A percentile compares a stretch with the other conserved stretches of the same genome.
These are phyloP conservation scores for Cinnamomum micranthum DNA, from an alignment of 164 flowering plant genomes.

Conservation along the genomic window DNA sequence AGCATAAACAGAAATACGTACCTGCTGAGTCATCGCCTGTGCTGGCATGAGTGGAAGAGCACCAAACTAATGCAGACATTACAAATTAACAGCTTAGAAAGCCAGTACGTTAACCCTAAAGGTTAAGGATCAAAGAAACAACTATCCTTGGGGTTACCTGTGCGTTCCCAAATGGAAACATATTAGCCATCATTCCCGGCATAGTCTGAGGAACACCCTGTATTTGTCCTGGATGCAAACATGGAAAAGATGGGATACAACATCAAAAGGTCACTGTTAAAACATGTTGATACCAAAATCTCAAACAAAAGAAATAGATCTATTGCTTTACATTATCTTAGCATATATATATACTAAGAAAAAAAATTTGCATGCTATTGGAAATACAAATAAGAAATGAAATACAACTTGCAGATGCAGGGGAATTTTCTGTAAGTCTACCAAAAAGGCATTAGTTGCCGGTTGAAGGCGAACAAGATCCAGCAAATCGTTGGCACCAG, in stretches of 20 bases:
- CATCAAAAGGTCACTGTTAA: background rate
- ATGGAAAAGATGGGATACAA: slow-evolving; percentile 10
- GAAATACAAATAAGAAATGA: slow-evolving; percentile 32
- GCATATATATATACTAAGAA: slow-evolving; percentile 21
- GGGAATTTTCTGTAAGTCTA: slow-evolving; percentile 54
- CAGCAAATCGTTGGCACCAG: slow-evolving; percentile 53
- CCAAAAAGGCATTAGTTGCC: slow-evolving; percentile 55
- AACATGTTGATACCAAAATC: slow-evolving; percentile 6
- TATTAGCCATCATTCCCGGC: slow-evolving; percentile 50
- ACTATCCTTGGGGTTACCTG: slow-evolving; percentile 31
- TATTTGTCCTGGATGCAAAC: slow-evolving; percentile 42
- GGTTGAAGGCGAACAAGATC: slow-evolving; percentile 66
- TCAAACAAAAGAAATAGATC: slow-evolving; percentile 15
- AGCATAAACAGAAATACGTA: slow-evolving; percentile 11
- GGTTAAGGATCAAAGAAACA: background rate
- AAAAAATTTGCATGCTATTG: slow-evolving; percentile 19
- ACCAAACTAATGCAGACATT: slow-evolving; percentile 35
- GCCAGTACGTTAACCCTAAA: background rate
- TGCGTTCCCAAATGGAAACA: slow-evolving; percentile 48
- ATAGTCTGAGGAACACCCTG: slow-evolving; percentile 38
- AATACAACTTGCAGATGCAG: slow-evolving; percentile 43
- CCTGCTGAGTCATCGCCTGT: slow-evolving; percentile 84
- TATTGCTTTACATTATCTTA: slow-evolving; percentile 3
- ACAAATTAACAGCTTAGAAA: background rate
- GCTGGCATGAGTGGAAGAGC: slow-evolving; percentile 54